A percentile compares a stretch with the other conserved stretches of the same genome.
phyloP scores from a whole-genome alignment of 345 rosid genomes.

The Salix viminalis region DNA sequence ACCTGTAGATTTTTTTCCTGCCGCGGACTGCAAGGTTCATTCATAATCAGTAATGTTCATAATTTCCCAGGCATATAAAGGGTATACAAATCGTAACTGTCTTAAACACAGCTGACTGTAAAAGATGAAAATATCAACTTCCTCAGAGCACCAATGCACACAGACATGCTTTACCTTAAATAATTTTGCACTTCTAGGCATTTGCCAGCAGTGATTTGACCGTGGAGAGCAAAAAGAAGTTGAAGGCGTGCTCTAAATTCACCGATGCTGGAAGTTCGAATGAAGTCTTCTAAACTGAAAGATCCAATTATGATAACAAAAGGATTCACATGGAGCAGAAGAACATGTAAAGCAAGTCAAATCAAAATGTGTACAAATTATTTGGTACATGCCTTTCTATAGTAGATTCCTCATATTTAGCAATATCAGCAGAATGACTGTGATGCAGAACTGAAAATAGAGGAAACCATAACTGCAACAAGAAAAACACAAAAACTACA shows the following conservation, averaged over 20 bases:
- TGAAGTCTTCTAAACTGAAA: constrained; percentile 82
- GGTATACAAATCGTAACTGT: too few species aligned
- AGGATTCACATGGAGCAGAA: neutral
- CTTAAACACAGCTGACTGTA: too few species aligned
- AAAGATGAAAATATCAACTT: too few species aligned
- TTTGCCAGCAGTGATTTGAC: constrained; percentile 59
- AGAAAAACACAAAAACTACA: neutral
- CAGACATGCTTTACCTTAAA: constrained; percentile 45
- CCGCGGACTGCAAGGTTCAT: constrained; percentile 43
- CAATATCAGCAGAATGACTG: constrained; percentile 37
- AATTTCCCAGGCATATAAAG: too few species aligned
- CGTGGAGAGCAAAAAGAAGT: constrained; percentile 75
- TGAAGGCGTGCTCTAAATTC: constrained; percentile 85
- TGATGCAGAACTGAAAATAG: constrained; percentile 65
- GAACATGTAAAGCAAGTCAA: neutral
- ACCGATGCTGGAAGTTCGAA: constrained; percentile 78
- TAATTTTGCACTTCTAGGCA: constrained; percentile 38
- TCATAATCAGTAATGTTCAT: constrained; percentile 15
- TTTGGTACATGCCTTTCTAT: constrained; percentile 51
- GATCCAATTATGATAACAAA: constrained; percentile 17
- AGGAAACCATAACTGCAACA: constrained; percentile 95
- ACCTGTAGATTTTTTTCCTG: constrained; percentile 55
- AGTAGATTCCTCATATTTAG: constrained; percentile 44
- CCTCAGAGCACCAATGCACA: too few species aligned
- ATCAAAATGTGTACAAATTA: neutral